Base-by-base conservation (phyloP, 2,329 filamentous ascomycete genomes). In the Ophiostoma himal-ulmi region DNA sequence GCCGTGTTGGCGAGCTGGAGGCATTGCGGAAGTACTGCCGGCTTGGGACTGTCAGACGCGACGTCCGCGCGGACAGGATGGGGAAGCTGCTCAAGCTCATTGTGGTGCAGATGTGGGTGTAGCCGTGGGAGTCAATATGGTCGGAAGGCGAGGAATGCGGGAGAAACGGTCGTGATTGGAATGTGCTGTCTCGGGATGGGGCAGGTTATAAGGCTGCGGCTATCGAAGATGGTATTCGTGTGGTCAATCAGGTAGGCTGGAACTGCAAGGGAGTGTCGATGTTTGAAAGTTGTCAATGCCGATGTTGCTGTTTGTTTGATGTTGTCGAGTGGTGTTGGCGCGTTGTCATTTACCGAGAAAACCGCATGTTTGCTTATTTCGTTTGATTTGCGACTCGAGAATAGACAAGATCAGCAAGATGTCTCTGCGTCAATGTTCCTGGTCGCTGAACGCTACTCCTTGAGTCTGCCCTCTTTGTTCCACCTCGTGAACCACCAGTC, bases 1-100 rank as follows among this genome's bases (percentile, higher is more conserved):
- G 80, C 73, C 82, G 82, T n/a, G 82, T 78, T 30, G 84, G 83
- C 10, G 84, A 83, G 71, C 78, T 78, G 60, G 82, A 81, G 8
- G 76, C 76, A 20, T 79, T 76, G 69, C 80, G 81, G 52, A 72
- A 71, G 69, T 78, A 76, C 37, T 80, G 77, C 71, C 81, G 80
- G 73, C 81, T 80, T 36, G 80, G 76, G 30, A 77, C 72, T 72
- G 78, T 75, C 70, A 82, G 78, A 68, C 79, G 78, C 71, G 77
- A 79, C 70, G 75, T 76, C 52, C 78, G 77, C 74, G 77, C 78
- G 69, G 78, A 76, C 65, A 78, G 74, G 72, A 75, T 71, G 68
- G 75, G 76, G 70, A 75, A 76, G 73, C 83, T 80, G 75, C 76
- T 76, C 79, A 81, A 22, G 44, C 66, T 68, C 66, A 67, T 67